Evolutionary conservation across 2,329 filamentous ascomycete genomes (phyloP).

Genomic region (Penicillium concentricum): DNA sequence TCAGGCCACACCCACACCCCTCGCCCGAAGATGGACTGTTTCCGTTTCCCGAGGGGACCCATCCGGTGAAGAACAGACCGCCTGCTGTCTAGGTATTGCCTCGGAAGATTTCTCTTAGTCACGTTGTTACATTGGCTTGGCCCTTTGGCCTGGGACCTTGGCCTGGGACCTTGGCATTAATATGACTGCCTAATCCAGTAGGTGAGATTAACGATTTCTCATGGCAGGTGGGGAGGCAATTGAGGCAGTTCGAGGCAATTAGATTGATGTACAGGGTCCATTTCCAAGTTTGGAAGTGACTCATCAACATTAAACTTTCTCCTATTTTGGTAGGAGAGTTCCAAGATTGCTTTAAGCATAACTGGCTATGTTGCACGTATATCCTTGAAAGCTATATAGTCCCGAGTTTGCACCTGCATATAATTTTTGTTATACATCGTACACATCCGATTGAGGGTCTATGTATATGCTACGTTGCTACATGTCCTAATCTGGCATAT

Average conservation of each 20-base stretch:
- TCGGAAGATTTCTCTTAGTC: background rate
- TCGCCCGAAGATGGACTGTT: slow-evolving; percentile 7
- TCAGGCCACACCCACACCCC: slow-evolving; percentile 13
- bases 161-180: background rate
- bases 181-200: background rate
- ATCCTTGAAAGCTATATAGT: background rate
- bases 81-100: slow-evolving; percentile 1
- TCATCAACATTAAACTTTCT: background rate
- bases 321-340: background rate
- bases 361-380: background rate
- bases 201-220: background rate
- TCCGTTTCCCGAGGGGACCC: slow-evolving; percentile 14
- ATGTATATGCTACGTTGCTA: background rate
- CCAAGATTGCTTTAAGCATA: background rate
- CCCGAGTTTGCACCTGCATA: background rate
- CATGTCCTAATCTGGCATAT: background rate
- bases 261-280: background rate
- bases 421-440: background rate
- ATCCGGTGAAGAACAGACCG: slow-evolving; percentile 11
- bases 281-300: background rate
- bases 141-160: background rate
- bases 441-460: background rate
- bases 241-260: background rate
- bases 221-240: background rate
- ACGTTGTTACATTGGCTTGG: background rate